phyloP scores from a whole-genome alignment of 2,329 filamentous ascomycete species.

The Fusarium staphyleae region DNA sequence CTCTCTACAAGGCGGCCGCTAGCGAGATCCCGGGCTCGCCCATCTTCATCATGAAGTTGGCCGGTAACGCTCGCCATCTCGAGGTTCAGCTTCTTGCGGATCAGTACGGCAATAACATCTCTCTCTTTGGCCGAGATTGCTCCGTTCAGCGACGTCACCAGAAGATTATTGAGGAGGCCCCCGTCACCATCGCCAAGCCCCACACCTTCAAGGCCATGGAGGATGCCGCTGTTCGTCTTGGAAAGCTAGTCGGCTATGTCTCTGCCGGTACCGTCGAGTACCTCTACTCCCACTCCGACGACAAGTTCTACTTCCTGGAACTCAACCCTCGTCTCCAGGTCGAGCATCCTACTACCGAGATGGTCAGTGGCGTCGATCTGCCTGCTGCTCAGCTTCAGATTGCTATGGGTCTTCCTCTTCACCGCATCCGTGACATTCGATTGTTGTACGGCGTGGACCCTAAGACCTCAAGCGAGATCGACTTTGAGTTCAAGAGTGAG shows the following conservation, averaged over 20 bases:
- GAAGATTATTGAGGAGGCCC: constrained; percentile 99
- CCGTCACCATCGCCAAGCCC: constrained; percentile 91
- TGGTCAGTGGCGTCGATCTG: constrained; percentile 97
- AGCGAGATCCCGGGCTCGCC: constrained; percentile 98
- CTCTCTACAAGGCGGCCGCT: constrained; percentile 92
- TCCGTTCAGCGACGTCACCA: constrained; percentile 98
- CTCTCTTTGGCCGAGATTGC: constrained; percentile 96
- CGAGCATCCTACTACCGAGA: constrained; percentile 98
- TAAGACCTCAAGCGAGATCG: constrained; percentile 83
- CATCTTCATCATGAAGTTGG: constrained; percentile 99
- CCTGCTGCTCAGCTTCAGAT: constrained; percentile 97
- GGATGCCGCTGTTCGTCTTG: constrained; percentile 91
- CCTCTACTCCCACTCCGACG: constrained; percentile 95
- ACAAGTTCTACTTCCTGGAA: constrained; percentile 99
- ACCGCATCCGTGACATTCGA: constrained; percentile 95
- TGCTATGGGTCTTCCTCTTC: constrained; percentile 96
- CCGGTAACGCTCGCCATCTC: constrained; percentile 93
- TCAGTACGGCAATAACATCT: constrained; percentile 99
- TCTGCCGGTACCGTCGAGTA: constrained; percentile 99
- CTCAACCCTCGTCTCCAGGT: constrained; percentile 99
- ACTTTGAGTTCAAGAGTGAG: constrained; percentile 93
- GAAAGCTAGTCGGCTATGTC: constrained; percentile 94
- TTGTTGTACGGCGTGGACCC: constrained; percentile 95
- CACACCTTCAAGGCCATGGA: constrained; percentile 96
- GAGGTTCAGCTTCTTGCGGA: constrained; percentile 97